A percentile compares a stretch with the other conserved stretches of the same genome.
Conservation (phyloP, 2,329 filamentous ascomycete genomes). For the Scedosporium apiospermum region DNA sequence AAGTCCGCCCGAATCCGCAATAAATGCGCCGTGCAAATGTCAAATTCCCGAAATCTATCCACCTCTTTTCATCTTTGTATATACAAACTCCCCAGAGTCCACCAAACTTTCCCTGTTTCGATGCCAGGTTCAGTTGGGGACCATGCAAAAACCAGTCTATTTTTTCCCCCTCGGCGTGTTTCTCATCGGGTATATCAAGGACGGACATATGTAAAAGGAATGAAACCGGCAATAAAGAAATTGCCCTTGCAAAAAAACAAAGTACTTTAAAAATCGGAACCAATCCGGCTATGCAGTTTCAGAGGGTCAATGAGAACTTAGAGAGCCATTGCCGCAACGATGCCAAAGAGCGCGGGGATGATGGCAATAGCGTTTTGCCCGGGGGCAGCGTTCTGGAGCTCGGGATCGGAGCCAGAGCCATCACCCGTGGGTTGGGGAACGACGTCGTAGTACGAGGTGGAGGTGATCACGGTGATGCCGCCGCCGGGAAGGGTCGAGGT, state of each 20-base stretch:
- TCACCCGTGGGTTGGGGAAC: conserved; percentile 22
- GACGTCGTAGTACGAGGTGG: conserved; percentile 39
- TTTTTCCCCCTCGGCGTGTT: background rate
- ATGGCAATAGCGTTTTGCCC: conserved; percentile 12
- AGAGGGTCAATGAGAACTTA: background rate
- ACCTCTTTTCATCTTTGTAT: background rate
- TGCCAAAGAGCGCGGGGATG: conserved; percentile 14
- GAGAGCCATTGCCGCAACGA: conserved; percentile 13
- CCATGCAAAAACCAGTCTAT: conserved; percentile 1
- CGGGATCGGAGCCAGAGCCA: conserved; percentile 15
- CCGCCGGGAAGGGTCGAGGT: conserved; percentile 38
- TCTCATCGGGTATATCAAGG: background rate
- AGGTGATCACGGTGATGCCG: conserved; percentile 33
- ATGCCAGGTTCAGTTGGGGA: background rate
- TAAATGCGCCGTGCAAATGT: background rate
- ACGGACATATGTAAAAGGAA: conserved; percentile 8
- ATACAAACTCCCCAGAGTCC: background rate
- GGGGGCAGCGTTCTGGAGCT: conserved; percentile 27
- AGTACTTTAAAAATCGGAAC: background rate
- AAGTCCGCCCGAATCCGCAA: background rate
- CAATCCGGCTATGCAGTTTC: background rate
- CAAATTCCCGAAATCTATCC: background rate
- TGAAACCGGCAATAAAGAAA: background rate
- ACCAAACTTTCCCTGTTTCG: background rate
- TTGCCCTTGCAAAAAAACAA: background rate